Evolutionary conservation across 371 early-diverging fungal species (phyloP).

Genomic region (Circinella minor): DNA sequence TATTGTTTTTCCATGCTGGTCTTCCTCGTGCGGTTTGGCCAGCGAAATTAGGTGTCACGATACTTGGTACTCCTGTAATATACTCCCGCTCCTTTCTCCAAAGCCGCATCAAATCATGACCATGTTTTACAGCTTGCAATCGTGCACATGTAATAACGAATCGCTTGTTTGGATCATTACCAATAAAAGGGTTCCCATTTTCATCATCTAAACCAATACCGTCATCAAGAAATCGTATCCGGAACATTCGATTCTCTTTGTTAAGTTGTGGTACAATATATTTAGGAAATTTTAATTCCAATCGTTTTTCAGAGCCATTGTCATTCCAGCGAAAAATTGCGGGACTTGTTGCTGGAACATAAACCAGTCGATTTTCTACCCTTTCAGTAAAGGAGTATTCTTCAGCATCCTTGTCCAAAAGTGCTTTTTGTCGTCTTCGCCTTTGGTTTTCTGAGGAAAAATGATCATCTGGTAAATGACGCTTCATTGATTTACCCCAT

Average conservation of each 20-base stretch:
- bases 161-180: not conserved
- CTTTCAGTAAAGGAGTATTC: not conserved
- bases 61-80: not conserved
- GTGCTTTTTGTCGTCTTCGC: not conserved
- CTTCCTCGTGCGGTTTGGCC: too few relatives aligned
- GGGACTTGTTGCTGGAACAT: not conserved
- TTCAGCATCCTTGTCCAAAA: not conserved
- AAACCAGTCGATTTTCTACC: not conserved
- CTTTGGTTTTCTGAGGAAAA: conserved; percentile 5
- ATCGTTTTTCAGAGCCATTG: not conserved
- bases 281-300: not conserved
- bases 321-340: conserved; percentile 2
- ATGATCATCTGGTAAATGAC: not conserved
- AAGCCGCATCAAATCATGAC: not conserved
- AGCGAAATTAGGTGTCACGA: not conserved
- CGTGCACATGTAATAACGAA: not conserved
- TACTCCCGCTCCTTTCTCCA: not conserved
- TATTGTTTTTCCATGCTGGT: not conserved
- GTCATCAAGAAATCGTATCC: not conserved
- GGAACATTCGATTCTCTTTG: conserved; percentile 4
- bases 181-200: not conserved
- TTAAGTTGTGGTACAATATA: not conserved
- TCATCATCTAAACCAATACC: not conserved
- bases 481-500: conserved; percentile 3
- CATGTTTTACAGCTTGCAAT: not conserved